Base-by-base conservation (phyloP, 2,329 filamentous ascomycete species). In the Ophiocordyceps camponoti-floridani region DNA sequence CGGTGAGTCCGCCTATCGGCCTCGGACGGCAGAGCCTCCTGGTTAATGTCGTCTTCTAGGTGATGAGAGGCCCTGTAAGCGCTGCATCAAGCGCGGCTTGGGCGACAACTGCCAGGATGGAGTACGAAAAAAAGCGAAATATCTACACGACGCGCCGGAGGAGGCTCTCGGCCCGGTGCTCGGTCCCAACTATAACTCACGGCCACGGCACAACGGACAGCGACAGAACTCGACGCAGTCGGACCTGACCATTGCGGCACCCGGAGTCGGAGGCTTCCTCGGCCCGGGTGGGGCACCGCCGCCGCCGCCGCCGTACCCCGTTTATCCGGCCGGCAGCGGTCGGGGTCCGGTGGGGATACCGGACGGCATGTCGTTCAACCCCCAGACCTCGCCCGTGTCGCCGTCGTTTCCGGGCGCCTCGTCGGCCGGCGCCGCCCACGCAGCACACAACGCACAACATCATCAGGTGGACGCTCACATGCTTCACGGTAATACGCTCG, bases 61-160 rank as follows among this genome's bases (percentile, higher is more conserved):
- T 56, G 91, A 98, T 60, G 89, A 98, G 62, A 76, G 91, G 53
- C 91, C 91, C 44, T 98, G 91, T 60, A 78, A 87, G 57, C 74
- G 91, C 56, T 98, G 91, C 61, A 86, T 96, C 54, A 95, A 95
- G 63, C 82, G 91, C 54, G 85, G 86, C 41, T 75, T 96, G 19
- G 84, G 87, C 55, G 87, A 94, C 59, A 78, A 78, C 48, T 98
- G 91, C 58, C 87, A 94, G 61, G 91, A 98, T 58, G 91, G 91
- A 45, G 87, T 96, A 44, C 82, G 91, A 50, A 98, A 98, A 65
- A 98, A 96, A 72, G 91, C 91, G 44, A 98, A 98, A 62, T 98
- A 98, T 62, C 82, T 98, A 46, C 88, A 96, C 58, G 91, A 96
- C 70, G 87, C 89, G 26, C 88, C 89, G 33, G 78, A 86, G 44